A percentile compares a stretch with the other conserved stretches of the same genome.
phyloP scores from a whole-genome alignment of 805 yeast species.

The Ogataea sp. region DNA sequence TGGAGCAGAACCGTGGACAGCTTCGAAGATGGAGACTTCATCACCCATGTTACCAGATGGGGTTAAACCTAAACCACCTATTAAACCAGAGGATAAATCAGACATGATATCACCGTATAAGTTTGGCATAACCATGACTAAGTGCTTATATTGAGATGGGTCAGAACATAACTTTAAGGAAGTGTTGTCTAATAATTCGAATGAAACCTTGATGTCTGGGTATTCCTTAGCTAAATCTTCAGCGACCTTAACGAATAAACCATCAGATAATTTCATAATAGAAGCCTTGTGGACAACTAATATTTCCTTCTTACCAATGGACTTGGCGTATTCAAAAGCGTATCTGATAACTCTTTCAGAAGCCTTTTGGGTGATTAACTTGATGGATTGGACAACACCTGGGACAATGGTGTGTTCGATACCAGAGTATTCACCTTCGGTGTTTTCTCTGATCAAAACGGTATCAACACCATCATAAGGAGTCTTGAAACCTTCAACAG shows the following conservation, averaged over 20 bases:
- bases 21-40: conserved; percentile 96
- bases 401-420: conserved; percentile 97
- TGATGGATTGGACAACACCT: conserved; percentile 97
- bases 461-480: conserved; percentile 87
- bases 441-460: conserved; percentile 96
- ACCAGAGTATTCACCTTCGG: conserved; percentile 99
- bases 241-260: conserved; percentile 90
- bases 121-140: conserved; percentile 97
- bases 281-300: conserved; percentile 97
- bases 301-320: conserved; percentile 80
- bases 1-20: conserved; percentile 99
- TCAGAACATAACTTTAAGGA: conserved; percentile 84
- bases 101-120: conserved; percentile 99
- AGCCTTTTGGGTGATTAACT: conserved; percentile 93
- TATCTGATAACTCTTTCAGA: conserved; percentile 94
- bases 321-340: conserved; percentile 93
- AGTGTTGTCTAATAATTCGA: conserved; percentile 92
- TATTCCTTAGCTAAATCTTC: conserved; percentile 83
- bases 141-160: conserved; percentile 79
- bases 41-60: conserved; percentile 99
- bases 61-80: conserved; percentile 97
- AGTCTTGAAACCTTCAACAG: conserved; percentile 88
- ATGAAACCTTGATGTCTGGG: conserved; percentile 79
- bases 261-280: conserved; percentile 96
- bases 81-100: conserved; percentile 93